phyloP scores from a whole-genome alignment of 768 basidiomycete species.

The Amylocystis lapponica region DNA sequence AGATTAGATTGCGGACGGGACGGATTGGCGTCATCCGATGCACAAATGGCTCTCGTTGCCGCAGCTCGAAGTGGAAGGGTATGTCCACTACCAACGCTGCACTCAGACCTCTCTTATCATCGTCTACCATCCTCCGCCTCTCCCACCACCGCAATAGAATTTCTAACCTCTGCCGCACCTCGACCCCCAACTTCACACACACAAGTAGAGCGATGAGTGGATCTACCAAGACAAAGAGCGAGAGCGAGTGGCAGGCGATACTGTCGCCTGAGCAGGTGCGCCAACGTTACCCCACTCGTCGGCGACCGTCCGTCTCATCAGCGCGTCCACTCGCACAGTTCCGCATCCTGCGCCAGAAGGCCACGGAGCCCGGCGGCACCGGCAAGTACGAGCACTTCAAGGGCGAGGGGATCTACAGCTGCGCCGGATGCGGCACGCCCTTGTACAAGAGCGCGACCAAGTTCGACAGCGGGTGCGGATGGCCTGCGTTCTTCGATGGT shows the following conservation, averaged over 20 bases:
- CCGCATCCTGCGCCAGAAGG: slow-evolving; percentile 78
- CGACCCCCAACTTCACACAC: slow-evolving; percentile 2
- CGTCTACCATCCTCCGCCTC: neutral
- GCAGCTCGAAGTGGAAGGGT: neutral
- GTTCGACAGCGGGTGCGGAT: slow-evolving; percentile 90
- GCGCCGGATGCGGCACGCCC: slow-evolving; percentile 76
- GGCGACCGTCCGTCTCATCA: neutral
- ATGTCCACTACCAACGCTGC: too few species aligned
- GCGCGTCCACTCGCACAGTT: slow-evolving; percentile 45
- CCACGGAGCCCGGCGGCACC: slow-evolving; percentile 73
- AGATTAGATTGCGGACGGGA: too few species aligned
- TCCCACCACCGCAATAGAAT: neutral
- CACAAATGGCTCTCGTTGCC: neutral
- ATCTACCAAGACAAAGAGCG: slow-evolving; percentile 41
- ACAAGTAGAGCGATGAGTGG: slow-evolving; percentile 17
- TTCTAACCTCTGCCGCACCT: neutral
- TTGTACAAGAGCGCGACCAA: slow-evolving; percentile 88
- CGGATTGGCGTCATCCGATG: too few species aligned
- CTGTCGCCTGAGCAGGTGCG: slow-evolving; percentile 77
- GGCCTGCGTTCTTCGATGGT: slow-evolving; percentile 98
- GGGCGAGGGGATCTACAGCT: slow-evolving; percentile 65
- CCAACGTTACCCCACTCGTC: neutral
- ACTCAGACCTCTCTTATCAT: neutral
- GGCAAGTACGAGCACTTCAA: slow-evolving; percentile 74
- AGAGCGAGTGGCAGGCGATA: slow-evolving; percentile 79